Evolutionary conservation across 2,329 filamentous ascomycete species (phyloP), one percentile per base, ranked within the genome.

Genomic region (Phialemoniopsis sp.): DNA sequence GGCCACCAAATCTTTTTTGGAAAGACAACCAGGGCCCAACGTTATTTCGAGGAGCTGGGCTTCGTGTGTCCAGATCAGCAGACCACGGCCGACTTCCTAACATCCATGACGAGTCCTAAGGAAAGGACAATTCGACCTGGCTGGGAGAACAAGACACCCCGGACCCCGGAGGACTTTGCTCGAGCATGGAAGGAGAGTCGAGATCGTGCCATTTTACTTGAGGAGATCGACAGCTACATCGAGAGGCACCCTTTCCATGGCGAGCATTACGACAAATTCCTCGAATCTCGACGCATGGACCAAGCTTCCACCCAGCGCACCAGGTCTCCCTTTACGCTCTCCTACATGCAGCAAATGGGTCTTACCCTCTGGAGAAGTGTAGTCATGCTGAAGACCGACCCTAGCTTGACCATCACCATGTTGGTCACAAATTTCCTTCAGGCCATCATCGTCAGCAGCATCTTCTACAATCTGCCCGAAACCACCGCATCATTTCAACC

Each of bases 371-470:
- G 60, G 52, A 47, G 67, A 29, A 58, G 66, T 32, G 62, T 56
- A 40, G 60, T 63, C 32, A 53, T 64, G 30, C 56, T 73, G 39
- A 55, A 50, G 39, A 58, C 61, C 32, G 62, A 73, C 46, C 61
- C 62, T 15, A 47, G 58, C 3, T 55, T 63, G 2, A 66, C 66
- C 0, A 81, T 80, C 1, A 84, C 85, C 0, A 69, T 93, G 2
- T 84, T 81, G 58, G 91, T 86, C 30, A 93, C 73, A 85, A 43
- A 85, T 89, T 60, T 88, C 89, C 55, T 86, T 89, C 67, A 81
- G 51, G 62, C 91, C 41, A 75, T 82, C 41, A 87, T 94, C 45
- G 82, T 90, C 39, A 84, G 86, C 3, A 87, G 83, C 3, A 69
- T 93, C 14, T 93, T 93, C 63, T 87, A 89, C 51, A 78, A 86